Percentiles rank a stretch among this genome's conserved stretches.
These are phyloP conservation scores for Neurospora tetrasperma DNA, from an alignment of 495 filamentous ascomycete species.

Conservation along the genomic window DNA sequence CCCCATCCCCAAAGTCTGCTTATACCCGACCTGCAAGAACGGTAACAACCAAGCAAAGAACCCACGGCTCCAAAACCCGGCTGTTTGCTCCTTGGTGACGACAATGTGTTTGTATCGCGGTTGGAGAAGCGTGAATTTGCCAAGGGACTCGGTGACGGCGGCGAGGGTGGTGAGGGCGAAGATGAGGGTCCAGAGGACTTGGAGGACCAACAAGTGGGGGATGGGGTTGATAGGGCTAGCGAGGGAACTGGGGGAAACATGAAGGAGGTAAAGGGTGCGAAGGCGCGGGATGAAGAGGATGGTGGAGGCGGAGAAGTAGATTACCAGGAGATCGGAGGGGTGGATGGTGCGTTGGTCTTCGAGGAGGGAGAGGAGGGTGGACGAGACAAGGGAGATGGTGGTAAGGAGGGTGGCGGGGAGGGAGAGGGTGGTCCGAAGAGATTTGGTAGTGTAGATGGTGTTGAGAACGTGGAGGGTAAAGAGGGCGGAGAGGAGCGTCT, in stretches of 20 bases:
- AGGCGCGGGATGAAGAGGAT: constrained; percentile 19
- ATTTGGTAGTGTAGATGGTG: constrained; percentile 11
- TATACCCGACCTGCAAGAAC: constrained; percentile 20
- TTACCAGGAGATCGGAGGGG: constrained; percentile 24
- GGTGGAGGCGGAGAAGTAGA: constrained; percentile 22
- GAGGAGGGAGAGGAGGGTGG: constrained; percentile 19
- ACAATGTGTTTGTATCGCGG: constrained; percentile 7
- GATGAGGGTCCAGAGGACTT: constrained; percentile 6
- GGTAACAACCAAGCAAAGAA: constrained; percentile 28
- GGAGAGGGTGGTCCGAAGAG: constrained; percentile 4
- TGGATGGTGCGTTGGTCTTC: constrained; percentile 25
- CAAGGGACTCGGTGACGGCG: constrained; percentile 18
- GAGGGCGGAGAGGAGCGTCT: constrained; percentile 6
- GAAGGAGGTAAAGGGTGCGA: constrained; percentile 21
- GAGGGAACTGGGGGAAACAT: not conserved
- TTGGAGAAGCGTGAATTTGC: constrained; percentile 16
- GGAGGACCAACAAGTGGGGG: not conserved
- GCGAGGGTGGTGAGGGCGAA: not conserved
- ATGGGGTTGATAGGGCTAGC: not conserved
- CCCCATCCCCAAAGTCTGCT: constrained; percentile 14
- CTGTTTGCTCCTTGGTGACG: constrained; percentile 16
- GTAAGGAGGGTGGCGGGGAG: constrained; percentile 13
- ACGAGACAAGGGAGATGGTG: constrained; percentile 3
- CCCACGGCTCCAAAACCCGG: constrained; percentile 23
- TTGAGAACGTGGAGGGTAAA: constrained; percentile 21